Evolutionary conservation across 257 asterid genomes (phyloP).

Genomic region (Nicotiana knightiana): DNA sequence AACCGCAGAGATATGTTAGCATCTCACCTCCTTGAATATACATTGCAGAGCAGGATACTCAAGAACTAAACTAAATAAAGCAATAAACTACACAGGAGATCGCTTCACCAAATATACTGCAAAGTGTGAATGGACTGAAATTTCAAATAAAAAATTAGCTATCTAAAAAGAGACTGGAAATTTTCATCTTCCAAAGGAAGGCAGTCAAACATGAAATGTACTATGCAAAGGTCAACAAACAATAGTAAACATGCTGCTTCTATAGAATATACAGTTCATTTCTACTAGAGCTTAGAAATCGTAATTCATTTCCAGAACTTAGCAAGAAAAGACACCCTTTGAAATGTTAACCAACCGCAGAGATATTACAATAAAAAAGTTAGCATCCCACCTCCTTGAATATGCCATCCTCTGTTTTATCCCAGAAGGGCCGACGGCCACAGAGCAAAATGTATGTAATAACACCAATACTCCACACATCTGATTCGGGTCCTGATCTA

Average conservation of each 20-base stretch:
- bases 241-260: not conserved
- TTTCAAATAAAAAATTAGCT: not conserved
- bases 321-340: not conserved
- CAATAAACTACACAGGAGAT: not conserved
- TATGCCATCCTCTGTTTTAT: slow-evolving; percentile 72
- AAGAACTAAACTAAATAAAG: not conserved
- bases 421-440: slow-evolving; percentile 83
- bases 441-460: slow-evolving; percentile 75
- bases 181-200: not conserved
- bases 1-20: not conserved
- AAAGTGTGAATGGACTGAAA: not conserved
- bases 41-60: not conserved
- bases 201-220: not conserved
- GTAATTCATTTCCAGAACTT: not conserved
- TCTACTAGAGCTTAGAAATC: not conserved
- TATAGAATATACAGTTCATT: not conserved
- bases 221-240: not conserved
- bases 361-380: not conserved
- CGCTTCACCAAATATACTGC: not conserved
- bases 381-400: slow-evolving; percentile 32
- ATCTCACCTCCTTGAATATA: slow-evolving; percentile 21
- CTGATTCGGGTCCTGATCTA: slow-evolving; percentile 72
- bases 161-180: not conserved
- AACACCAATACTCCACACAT: slow-evolving; percentile 85
- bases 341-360: not conserved